Evolutionary conservation across 1,284 basidiomycete genomes (phyloP), one percentile per base, ranked within the genome.

Genomic region (Austroboletus olivaceoglutinosus): DNA sequence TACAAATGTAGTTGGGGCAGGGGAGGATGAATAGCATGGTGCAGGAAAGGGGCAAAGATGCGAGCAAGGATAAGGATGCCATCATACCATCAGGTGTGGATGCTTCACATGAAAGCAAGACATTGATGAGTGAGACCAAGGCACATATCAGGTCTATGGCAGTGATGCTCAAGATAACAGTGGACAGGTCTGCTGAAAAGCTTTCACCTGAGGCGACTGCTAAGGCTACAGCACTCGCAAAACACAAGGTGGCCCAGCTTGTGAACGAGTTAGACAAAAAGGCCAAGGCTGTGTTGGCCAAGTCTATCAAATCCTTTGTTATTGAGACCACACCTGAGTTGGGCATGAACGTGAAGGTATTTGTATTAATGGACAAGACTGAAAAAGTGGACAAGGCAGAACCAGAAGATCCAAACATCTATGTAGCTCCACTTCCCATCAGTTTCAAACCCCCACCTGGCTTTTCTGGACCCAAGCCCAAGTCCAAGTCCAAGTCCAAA

Each of bases 361-460:
- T 63, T 36, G 58, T 69, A 40, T 55, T 62, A 25, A 54, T 64
- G 19, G 58, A 70, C 8, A 70, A 70, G 45, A n/a, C n/a, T n/a
- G n/a, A n/a, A n/a, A n/a, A n/a, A n/a, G 33, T n/a, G 21, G 57
- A 70, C 7, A 70, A 70, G 45, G n/a, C n/a, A n/a, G 23, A 41
- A 27, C 70, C 67, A 34, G 67, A 68, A 33, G 73, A 78, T 8
- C 4, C 40, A 50, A 74, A 79, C 54, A 70, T 89, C 25, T 95
- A 94, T 65, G 71, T 73, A 37, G 78, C 72, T 15, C 83, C 87
- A n/a, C 77, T 97, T 33, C 94, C 93, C 21, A 72, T 98, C 48
- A 94, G 93, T 8, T 91, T 90, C 65, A 93, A 97, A 68, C 90
- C 89, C 16, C 93, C 93, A 40, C 92, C 91, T 29, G 94, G 94